Base-by-base conservation (phyloP, 305 asterid genomes). In the Coffea humblotiana region DNA sequence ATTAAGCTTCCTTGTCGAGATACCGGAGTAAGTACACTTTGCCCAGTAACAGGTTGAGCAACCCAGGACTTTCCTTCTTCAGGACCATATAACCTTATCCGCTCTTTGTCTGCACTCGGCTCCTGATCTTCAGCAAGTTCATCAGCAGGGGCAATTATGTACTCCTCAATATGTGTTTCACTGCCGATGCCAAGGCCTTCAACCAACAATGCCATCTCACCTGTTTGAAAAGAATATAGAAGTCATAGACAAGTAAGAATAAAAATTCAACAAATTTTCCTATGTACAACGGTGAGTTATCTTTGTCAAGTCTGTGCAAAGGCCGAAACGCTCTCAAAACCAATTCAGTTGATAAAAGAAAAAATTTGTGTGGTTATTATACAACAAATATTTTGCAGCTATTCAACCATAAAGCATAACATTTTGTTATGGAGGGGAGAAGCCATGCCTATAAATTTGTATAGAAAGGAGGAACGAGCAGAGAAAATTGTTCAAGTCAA, bases 111-210 rank as follows among this genome's bases (percentile, higher is more conserved):
- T 72, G 76, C 82, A 76, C 78, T 61, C 12, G 78, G 71, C 48
- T 80, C 87, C 48, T 74, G 79, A 35, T 83, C 85, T n/a, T 85
- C 86, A 10, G 35, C 40, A 4, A 79, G 82, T 45, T 85, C 88
- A 72, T 85, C 77, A 25, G 82, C 81, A 52, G 87, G 88, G 23
- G 73, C 83, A 64, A 87, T 79, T 19, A 85, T 64, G 80, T 84
- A 87, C 40, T 87, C 87, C 77, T 85, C 90, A 6, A 87, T 72
- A 16, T 81, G 83, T 43, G 84, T 81, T 49, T 85, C 87, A 64
- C 86, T 85, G 21, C 90, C 88, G 43, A 85, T 76, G 54, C 84
- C 85, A 61, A 87, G 90, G 37, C 90, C 90, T 83, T 87, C 90
- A 80, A 83, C 86, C 47, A 87, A 67, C 79, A 87, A 75, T 29